These are phyloP conservation scores for Medicago lupulina DNA, from an alignment of 306 rosid species.

Conservation along the genomic window DNA sequence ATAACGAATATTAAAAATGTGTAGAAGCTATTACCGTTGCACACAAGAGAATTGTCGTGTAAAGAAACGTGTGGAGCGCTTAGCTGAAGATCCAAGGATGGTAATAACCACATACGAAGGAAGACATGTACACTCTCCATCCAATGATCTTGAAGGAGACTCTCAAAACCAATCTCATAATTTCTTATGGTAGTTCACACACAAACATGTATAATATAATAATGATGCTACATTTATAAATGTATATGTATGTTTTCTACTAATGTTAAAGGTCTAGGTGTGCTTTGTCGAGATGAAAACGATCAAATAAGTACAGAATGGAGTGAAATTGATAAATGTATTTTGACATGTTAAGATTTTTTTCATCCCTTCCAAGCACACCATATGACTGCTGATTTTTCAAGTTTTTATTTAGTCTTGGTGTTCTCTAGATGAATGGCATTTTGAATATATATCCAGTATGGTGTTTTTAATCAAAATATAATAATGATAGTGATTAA, in stretches of 20 bases:
- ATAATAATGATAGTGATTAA: too few relatives aligned
- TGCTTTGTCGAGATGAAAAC: background rate
- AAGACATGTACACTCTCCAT: slow-evolving; percentile 86
- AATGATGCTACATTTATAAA: background rate
- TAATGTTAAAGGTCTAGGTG: background rate
- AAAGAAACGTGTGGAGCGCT: slow-evolving; percentile 90
- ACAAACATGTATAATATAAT: background rate
- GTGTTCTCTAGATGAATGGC: background rate
- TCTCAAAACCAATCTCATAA: slow-evolving; percentile 68
- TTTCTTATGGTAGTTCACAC: slow-evolving; percentile 79
- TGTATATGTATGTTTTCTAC: background rate
- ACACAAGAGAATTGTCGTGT: slow-evolving; percentile 92
- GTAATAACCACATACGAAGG: slow-evolving; percentile 98
- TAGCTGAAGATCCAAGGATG: slow-evolving; percentile 98
- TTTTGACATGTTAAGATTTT: background rate
- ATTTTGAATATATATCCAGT: too few relatives aligned
- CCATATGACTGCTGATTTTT: background rate
- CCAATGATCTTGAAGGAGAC: slow-evolving; percentile 76
- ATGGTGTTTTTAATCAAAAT: too few relatives aligned
- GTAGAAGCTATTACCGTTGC: slow-evolving; percentile 96
- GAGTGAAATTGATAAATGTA: slow-evolving; percentile 1
- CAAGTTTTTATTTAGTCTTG: too few relatives aligned
- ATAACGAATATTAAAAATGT: too few relatives aligned
- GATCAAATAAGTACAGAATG: background rate
- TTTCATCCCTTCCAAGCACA: background rate